Percentiles rank a stretch among this genome's conserved stretches.
These are phyloP conservation scores for Dissophora globulifera DNA, from an alignment of 192 early-diverging fungal species.

Conservation along the genomic window DNA sequence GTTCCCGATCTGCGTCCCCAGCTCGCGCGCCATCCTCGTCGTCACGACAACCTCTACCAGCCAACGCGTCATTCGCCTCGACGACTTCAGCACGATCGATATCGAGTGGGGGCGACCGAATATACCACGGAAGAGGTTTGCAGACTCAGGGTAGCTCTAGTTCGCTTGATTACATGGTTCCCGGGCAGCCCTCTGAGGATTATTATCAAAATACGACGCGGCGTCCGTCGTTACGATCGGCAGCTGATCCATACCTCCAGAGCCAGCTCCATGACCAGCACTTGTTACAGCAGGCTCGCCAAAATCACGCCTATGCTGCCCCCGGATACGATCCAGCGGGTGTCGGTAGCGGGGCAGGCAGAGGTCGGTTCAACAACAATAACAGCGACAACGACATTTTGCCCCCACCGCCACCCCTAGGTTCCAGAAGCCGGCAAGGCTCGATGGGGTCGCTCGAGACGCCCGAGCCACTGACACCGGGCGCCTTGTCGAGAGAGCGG, in stretches of 20 bases:
- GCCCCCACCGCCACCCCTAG: background rate
- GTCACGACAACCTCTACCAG: conserved; percentile 17
- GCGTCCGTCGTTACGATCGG: too few species aligned
- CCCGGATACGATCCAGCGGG: conserved; percentile 3
- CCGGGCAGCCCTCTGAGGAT: background rate
- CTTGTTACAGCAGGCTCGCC: too few species aligned
- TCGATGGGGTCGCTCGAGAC: conserved; percentile 18
- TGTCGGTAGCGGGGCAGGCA: background rate
- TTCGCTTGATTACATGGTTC: conserved; percentile 7
- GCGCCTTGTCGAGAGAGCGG: conserved; percentile 28
- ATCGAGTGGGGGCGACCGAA: conserved; percentile 23
- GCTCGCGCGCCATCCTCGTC: conserved; percentile 13
- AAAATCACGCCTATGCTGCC: too few species aligned
- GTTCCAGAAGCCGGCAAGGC: conserved; percentile 27
- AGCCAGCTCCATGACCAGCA: too few species aligned
- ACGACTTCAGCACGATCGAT: conserved; percentile 24
- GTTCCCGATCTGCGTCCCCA: conserved; percentile 36
- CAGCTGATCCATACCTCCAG: too few species aligned
- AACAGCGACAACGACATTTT: too few species aligned
- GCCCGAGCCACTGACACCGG: too few species aligned
- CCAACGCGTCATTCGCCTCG: conserved; percentile 45
- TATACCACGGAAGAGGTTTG: conserved; percentile 38
- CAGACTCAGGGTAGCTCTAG: conserved; percentile 21
- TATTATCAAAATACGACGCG: too few species aligned
- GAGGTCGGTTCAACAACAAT: too few species aligned